These are phyloP conservation scores for Tripterygium wilfordii DNA, from an alignment of 177 flowering plant genomes.

Conservation along the genomic window DNA sequence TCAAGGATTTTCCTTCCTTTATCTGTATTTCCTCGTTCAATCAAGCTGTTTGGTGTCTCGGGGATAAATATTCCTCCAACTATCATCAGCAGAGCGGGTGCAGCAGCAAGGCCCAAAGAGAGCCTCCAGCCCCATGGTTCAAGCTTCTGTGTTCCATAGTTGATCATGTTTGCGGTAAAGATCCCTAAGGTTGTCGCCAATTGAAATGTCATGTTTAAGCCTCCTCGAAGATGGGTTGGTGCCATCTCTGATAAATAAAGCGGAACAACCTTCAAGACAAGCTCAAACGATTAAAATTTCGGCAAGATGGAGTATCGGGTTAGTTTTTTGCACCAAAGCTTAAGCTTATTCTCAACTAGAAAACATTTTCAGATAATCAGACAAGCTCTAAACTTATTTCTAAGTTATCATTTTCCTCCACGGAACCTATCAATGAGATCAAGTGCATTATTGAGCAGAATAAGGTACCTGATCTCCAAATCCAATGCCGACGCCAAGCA, in stretches of 20 bases:
- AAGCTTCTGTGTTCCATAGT: constrained; percentile 71
- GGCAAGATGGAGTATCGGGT: too few relatives aligned
- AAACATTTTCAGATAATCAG: too few relatives aligned
- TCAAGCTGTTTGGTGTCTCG: constrained; percentile 90
- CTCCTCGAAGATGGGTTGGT: constrained; percentile 88
- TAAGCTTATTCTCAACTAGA: too few relatives aligned
- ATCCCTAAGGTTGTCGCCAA: constrained; percentile 88
- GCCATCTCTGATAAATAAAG: constrained; percentile 93
- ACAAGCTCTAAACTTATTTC: too few relatives aligned
- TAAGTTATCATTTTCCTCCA: too few relatives aligned
- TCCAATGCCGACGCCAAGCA: constrained; percentile 84
- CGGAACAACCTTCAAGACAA: constrained; percentile 63
- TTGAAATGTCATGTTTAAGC: constrained; percentile 90
- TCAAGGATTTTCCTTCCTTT: constrained; percentile 54
- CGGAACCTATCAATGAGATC: too few relatives aligned
- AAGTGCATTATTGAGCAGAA: too few relatives aligned
- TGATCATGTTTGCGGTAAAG: constrained; percentile 92
- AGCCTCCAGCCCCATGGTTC: constrained; percentile 94
- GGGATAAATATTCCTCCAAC: constrained; percentile 80
- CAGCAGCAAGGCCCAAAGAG: constrained; percentile 80
- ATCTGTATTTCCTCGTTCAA: constrained; percentile 53
- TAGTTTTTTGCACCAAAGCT: too few relatives aligned
- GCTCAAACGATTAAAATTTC: too few relatives aligned
- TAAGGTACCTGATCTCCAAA: constrained; percentile 62
- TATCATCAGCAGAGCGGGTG: constrained; percentile 78